Evolutionary conservation across 2,329 filamentous ascomycete species (phyloP).

Genomic region (Neopestalotiopsis rosae): DNA sequence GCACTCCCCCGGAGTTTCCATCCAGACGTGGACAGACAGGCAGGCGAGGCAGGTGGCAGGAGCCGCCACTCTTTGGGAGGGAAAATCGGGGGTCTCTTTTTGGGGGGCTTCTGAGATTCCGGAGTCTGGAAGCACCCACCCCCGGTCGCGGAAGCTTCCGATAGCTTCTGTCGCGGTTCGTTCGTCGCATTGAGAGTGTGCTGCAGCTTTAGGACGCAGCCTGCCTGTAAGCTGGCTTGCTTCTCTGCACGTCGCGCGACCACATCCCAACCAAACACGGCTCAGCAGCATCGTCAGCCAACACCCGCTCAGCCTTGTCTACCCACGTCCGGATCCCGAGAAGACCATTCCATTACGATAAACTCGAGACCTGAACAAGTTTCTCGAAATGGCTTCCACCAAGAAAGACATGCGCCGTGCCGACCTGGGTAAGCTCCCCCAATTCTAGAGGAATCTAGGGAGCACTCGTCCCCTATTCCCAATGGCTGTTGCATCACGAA

Average conservation of each 20-base stretch:
- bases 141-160: neutral
- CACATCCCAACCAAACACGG: neutral
- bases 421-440: slow-evolving; percentile 68
- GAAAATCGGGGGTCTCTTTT: neutral
- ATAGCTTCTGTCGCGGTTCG: neutral
- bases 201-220: too few species aligned
- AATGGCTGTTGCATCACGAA: neutral
- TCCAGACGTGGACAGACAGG: too few species aligned
- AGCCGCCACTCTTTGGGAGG: too few species aligned
- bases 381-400: slow-evolving; percentile 62
- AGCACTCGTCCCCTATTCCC: neutral
- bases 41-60: too few species aligned
- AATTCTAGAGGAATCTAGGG: neutral
- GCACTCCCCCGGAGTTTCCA: too few species aligned
- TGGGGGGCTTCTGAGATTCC: neutral
- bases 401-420: slow-evolving; percentile 78
- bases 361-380: neutral
- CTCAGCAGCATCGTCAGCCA: neutral
- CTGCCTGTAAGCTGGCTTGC: too few species aligned
- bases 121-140: neutral
- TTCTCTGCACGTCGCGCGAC: neutral
- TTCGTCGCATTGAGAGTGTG: neutral
- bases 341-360: neutral
- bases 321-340: neutral
- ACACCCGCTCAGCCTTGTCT: too few species aligned